phyloP scores from a whole-genome alignment of 768 basidiomycete genomes.

The Russula lepida region DNA sequence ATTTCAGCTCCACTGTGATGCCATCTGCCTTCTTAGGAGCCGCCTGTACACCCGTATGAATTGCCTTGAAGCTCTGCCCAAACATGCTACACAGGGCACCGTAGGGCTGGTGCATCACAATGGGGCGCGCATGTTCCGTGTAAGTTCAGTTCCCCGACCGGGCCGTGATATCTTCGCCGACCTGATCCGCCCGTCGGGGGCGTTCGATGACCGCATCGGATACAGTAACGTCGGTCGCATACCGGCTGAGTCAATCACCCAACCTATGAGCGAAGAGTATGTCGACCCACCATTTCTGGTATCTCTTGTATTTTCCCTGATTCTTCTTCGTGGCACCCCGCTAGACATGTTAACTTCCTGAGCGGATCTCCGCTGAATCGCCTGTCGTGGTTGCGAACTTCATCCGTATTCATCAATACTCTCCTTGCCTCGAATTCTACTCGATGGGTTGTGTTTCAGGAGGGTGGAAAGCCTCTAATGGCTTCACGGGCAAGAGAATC shows the following conservation, averaged over 20 bases:
- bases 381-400: slow-evolving; percentile 71
- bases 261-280: slow-evolving; percentile 17
- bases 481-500: slow-evolving; percentile 29
- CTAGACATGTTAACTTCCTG: slow-evolving; percentile 42
- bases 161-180: neutral
- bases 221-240: neutral
- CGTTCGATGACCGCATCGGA: neutral
- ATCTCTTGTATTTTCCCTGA: slow-evolving; percentile 7
- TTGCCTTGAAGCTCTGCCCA: neutral
- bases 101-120: neutral
- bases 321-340: slow-evolving; percentile 3
- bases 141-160: slow-evolving; percentile 4
- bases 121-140: neutral
- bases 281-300: slow-evolving; percentile 7
- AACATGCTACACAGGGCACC: neutral
- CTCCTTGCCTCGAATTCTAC: slow-evolving; percentile 52
- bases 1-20: neutral
- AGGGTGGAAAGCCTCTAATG: slow-evolving; percentile 57
- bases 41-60: too few relatives aligned
- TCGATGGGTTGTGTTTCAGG: slow-evolving; percentile 72
- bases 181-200: slow-evolving; percentile 5
- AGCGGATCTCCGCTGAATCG: slow-evolving; percentile 69
- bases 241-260: neutral
- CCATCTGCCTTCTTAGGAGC: slow-evolving; percentile 6
- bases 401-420: slow-evolving; percentile 66